phyloP scores from a whole-genome alignment of 441 rosid species.

The Corymbia citriodora region DNA sequence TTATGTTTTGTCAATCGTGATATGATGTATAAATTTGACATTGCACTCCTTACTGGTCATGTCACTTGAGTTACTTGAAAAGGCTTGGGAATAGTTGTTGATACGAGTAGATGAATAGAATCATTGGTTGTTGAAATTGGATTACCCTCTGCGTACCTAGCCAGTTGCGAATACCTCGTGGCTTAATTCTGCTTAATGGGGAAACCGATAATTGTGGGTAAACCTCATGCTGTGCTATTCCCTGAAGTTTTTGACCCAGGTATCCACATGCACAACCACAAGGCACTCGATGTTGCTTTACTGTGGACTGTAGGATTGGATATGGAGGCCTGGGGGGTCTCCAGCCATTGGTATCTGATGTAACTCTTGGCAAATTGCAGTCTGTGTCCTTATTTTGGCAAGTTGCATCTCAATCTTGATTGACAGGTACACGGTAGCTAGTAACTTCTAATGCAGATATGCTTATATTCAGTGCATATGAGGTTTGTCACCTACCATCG shows the following conservation, averaged over 20 bases:
- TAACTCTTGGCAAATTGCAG: background rate
- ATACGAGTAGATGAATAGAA: background rate
- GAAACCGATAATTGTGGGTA: background rate
- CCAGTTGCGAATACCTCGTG: background rate
- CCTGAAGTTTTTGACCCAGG: background rate
- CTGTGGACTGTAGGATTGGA: background rate
- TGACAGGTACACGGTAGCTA: background rate
- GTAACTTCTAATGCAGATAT: background rate
- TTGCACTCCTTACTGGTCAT: background rate
- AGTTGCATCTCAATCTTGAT: background rate
- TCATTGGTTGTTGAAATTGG: background rate
- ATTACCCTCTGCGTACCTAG: background rate
- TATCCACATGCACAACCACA: background rate
- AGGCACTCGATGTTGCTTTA: background rate
- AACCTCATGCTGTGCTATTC: background rate
- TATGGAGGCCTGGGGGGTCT: background rate
- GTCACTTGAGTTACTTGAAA: background rate
- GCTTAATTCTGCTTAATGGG: background rate
- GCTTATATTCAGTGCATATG: background rate
- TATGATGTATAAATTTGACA: background rate
- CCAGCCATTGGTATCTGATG: background rate
- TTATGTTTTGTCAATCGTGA: background rate
- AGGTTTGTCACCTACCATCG: rapidly evolving
- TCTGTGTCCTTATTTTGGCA: background rate
- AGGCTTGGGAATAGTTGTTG: background rate